phyloP scores from a whole-genome alignment of 2,329 filamentous ascomycete genomes.

The Penicillium sp. region DNA sequence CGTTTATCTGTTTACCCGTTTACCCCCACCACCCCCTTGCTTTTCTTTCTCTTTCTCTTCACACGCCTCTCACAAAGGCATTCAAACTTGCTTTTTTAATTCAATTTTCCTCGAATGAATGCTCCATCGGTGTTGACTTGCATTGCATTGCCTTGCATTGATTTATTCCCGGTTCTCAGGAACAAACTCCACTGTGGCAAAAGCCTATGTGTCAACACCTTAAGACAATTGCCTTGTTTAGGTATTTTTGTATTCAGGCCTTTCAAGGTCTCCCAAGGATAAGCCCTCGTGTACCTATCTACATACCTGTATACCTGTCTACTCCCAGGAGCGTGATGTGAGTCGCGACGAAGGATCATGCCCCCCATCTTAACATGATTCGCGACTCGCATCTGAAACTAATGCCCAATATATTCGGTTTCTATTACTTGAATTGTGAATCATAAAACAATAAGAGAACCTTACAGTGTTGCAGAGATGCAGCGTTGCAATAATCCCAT shows the following conservation, averaged over 20 bases:
- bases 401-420: not conserved
- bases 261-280: constrained; percentile 1
- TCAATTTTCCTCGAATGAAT: constrained; percentile 1
- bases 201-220: constrained; percentile 12
- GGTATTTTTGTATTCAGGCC: not conserved
- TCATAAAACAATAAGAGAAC: not conserved
- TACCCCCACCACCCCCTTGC: not conserved
- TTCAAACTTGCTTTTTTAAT: constrained; percentile 2
- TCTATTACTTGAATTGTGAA: not conserved
- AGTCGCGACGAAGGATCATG: constrained; percentile 7
- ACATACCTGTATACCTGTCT: not conserved
- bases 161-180: constrained; percentile 19
- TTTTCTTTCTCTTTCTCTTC: not conserved
- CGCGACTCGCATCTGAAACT: not conserved
- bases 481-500: constrained; percentile 7
- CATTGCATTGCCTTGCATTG: constrained; percentile 25
- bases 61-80: not conserved
- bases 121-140: constrained; percentile 13
- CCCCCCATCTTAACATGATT: not conserved
- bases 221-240: not conserved
- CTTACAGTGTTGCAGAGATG: constrained; percentile 7
- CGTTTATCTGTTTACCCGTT: not conserved
- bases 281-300: constrained; percentile 3
- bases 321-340: constrained; percentile 1
- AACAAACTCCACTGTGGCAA: constrained; percentile 9